Evolutionary conservation across 257 asterid genomes (phyloP), one percentile per base, ranked within the genome.

Genomic region (Apocynum venetum): DNA sequence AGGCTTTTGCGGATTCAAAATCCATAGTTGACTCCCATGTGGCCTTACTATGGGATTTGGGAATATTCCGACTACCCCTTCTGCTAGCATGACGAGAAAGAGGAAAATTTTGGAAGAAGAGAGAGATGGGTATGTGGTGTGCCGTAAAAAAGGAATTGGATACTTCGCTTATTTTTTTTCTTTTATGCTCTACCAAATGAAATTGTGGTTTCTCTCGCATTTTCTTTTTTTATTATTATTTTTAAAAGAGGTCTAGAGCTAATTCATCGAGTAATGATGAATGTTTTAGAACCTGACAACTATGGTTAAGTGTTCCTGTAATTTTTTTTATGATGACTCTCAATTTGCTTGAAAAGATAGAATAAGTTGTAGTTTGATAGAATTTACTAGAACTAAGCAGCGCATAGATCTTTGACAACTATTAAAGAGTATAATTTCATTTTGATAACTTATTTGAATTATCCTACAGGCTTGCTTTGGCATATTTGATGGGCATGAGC

Each of bases 51-150:
- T 44, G 72, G 68, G 76, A 17, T 74, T 79, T 53, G 85, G 74
- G 77, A 78, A 76, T 77, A 35, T n/a, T 72, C 79, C 81, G 73
- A 78, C 46, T n/a, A n/a, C n/a, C n/a, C n/a, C n/a, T n/a, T n/a
- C n/a, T n/a, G n/a, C n/a, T n/a, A 75, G 66, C 67, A 74, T 61
- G 68, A 85, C 20, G 77, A 80, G 8, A 72, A 78, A 72, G 68
- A 49, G n/a, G 66, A 85, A 81, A 25, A 83, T 72, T 79, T 84
- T 86, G 83, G 97, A 89, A 85, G 85, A 68, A 79, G 96, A 91
- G 46, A 93, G 91, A 13, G 91, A 94, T 64, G 97, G 92, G 78
- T 92, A 80, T 87, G 82, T 86, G 40, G 97, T 92, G 65, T 94
- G 87, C 66, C 92, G 97, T 84, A 94, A 94, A 83, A 89, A 78